Evolutionary conservation across 169 alveolate species (phyloP).

Genomic region (Eimeria tenella): DNA sequence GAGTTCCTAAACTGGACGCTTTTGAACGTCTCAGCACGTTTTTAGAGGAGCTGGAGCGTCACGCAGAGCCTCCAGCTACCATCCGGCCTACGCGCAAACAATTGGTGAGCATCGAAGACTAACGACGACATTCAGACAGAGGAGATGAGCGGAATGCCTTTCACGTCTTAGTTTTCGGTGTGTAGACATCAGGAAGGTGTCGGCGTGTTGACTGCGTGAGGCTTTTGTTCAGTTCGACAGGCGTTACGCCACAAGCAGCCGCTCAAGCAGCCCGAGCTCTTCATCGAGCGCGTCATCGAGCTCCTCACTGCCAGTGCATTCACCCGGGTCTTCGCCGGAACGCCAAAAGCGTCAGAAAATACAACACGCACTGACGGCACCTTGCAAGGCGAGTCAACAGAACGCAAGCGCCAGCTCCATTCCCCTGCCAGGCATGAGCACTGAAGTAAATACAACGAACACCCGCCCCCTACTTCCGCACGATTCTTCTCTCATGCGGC

Average conservation of each 20-base stretch:
- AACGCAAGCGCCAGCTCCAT: neutral
- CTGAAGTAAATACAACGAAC: neutral
- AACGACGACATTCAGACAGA: too few species aligned
- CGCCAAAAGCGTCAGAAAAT: conserved; percentile 12
- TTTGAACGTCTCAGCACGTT: conserved; percentile 26
- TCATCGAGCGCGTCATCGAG: conserved; percentile 11
- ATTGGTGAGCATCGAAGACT: neutral
- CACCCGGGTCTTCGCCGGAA: conserved; percentile 29
- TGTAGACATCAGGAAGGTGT: too few species aligned
- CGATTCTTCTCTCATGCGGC: conserved; percentile 16
- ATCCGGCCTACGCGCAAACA: conserved; percentile 8
- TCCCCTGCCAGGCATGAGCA: neutral
- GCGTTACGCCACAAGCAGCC: neutral
- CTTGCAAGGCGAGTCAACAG: neutral
- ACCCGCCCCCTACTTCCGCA: neutral
- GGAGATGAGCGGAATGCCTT: too few species aligned
- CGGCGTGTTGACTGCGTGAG: too few species aligned
- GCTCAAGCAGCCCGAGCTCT: neutral
- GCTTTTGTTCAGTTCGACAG: neutral
- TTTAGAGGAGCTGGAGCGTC: conserved; percentile 3
- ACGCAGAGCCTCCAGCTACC: conserved; percentile 10
- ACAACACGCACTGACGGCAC: neutral
- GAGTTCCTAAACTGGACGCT: neutral
- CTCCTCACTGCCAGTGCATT: conserved; percentile 17
- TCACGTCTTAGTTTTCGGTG: too few species aligned